phyloP scores from a whole-genome alignment of 768 basidiomycete species.

The Lyophyllum atratum region DNA sequence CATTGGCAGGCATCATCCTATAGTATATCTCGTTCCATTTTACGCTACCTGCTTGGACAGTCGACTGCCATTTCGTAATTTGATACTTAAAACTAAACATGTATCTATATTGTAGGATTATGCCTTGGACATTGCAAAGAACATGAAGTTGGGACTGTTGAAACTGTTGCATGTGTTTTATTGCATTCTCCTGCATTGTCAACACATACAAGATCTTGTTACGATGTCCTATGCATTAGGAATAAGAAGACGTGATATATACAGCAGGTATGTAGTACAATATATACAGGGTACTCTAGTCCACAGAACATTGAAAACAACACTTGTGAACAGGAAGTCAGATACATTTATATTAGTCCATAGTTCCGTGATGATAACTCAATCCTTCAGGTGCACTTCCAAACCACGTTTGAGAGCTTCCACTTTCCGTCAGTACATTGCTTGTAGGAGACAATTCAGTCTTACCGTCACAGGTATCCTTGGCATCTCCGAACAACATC shows the following conservation, averaged over 20 bases:
- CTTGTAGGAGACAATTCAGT: background rate
- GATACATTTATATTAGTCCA: background rate
- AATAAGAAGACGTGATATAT: background rate
- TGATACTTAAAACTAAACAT: background rate
- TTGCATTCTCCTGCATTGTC: background rate
- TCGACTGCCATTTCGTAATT: background rate
- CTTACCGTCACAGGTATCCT: constrained; percentile 85
- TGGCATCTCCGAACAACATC: constrained; percentile 93
- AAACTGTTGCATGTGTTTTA: background rate
- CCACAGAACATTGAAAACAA: background rate
- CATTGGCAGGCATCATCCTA: background rate
- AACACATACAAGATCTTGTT: background rate
- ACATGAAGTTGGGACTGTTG: background rate
- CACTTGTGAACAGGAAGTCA: background rate
- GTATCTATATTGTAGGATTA: background rate
- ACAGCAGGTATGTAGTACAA: background rate
- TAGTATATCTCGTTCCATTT: background rate
- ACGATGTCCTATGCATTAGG: background rate
- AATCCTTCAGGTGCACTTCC: constrained; percentile 15
- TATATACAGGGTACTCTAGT: background rate
- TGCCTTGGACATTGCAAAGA: background rate
- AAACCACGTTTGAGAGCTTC: constrained; percentile 18
- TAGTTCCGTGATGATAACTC: background rate
- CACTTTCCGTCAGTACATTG: background rate
- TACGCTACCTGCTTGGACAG: constrained; percentile 2